Evolutionary conservation across 169 alveolate species (phyloP), one percentile per base, ranked within the genome.

Genomic region (Cyclospora cayetanensis): DNA sequence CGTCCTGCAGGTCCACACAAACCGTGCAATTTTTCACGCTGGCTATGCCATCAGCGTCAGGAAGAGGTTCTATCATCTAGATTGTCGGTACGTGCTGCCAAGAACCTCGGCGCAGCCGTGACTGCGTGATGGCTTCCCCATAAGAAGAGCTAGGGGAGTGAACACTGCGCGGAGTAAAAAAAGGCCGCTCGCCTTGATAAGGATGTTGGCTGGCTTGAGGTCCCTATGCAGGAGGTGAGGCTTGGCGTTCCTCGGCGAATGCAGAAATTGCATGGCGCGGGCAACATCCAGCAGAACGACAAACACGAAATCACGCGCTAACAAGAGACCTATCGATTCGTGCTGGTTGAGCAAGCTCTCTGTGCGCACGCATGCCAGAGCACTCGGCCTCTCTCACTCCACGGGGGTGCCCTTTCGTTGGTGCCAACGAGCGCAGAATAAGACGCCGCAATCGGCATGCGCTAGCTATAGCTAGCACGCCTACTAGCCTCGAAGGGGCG

Each of bases 141-240:
- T 53, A 53, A 53, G n/a, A 53, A 53, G n/a, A 53, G 22, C 20
- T 20, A 22, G n/a, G n/a, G n/a, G n/a, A 53, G n/a, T 53, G 66
- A 53, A 53, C 20, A 22, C 20, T 20, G n/a, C 66, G 66, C 20
- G 66, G n/a, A 22, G n/a, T 20, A 53, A 22, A 53, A 22, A 53
- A 53, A 22, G n/a, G n/a, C 11, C 25, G 35, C 66, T 4, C 66
- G 42, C 92, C 63, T 89, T 89, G 82, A 91, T 66, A 34, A 91
- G 94, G 18, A 91, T 91, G 52, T 91, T 91, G 0, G 94, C 94
- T 0, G 94, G 94, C 65, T 91, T 91, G 43, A 91, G 74, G 60
- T 91, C 94, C 2, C 94, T 65, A 39, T 91, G 94, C 37, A 91
- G 84, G 11, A 91, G 74, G 88, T 91, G 85, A 34, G 94, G 68